Base-by-base conservation (phyloP, 495 filamentous ascomycete genomes). In the Talaromyces proteolyticus region DNA sequence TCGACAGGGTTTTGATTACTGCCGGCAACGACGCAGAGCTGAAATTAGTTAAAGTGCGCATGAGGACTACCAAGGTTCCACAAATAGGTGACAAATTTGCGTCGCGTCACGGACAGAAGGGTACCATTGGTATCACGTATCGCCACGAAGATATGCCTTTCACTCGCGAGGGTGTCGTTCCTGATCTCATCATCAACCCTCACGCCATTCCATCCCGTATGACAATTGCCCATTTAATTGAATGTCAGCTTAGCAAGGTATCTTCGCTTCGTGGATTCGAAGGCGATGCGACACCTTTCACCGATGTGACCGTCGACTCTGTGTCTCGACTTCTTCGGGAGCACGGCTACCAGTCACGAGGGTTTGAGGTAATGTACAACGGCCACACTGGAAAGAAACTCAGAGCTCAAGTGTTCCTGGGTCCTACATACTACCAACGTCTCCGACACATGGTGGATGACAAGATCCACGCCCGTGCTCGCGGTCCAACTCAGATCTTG, bases 1-100 rank as follows among this genome's bases (percentile, higher is more conserved):
- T 99, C 24, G 93, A 99, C 63, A 82, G 87, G 56, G 93, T 99
- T 0, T 74, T 96, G 47, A 69, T 99, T 25, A 94, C 94, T 0
- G 95, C 94, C 42, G 67, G 66, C 47, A 95, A 96, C 58, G 85
- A 88, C 36, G 89, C 91, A 60, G 89, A 89, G 46, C 72, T 92
- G 46, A 88, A 86, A 40, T 96, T 96, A 62, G 91, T 96, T 63
- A 97, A 97, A 73, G 91, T 99, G 47, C 83, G 93, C 43, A 95
- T 96, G 66, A 81, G 93, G 60, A 97, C 93, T 3, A 99, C 93
- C 36, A 97, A 97, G 77, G 80, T 96, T 22, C 93, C 93, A 3
- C 94, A 99, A 66, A 97, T 99, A 65, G 93, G 93, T 55, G 93
- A 99, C 70, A 99, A 99, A 66, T 99, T 99, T 64, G 94, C 93